Conservation (phyloP, 495 filamentous ascomycete genomes). For the Penicillium herquei region DNA sequence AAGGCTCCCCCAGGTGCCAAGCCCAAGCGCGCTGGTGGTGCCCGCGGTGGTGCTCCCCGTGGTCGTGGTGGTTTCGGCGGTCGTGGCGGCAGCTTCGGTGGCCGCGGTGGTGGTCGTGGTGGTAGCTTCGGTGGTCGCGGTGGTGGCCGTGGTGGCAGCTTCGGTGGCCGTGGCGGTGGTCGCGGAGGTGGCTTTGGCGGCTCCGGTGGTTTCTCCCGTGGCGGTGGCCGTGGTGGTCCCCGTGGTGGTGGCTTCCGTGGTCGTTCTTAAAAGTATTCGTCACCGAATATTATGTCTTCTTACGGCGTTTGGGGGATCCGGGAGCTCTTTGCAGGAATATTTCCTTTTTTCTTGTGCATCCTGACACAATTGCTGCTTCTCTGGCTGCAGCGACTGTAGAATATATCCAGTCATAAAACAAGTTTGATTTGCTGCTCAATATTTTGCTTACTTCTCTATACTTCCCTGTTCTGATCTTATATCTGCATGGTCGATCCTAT, state of each 20-base stretch:
- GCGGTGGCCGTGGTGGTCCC: slow-evolving; percentile 27
- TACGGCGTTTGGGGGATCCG: slow-evolving; percentile 52
- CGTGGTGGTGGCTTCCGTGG: slow-evolving; percentile 29
- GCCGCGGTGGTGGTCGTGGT: slow-evolving; percentile 28
- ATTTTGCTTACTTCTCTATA: not conserved
- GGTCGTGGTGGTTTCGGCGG: slow-evolving; percentile 44
- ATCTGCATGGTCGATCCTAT: too few relatives aligned
- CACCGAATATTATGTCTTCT: slow-evolving; percentile 41
- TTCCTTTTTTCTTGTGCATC: slow-evolving; percentile 44
- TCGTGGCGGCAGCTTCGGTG: slow-evolving; percentile 26
- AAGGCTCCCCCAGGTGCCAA: slow-evolving; percentile 73
- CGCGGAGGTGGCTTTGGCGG: slow-evolving; percentile 27
- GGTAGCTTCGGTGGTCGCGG: slow-evolving; percentile 16
- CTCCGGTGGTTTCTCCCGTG: slow-evolving; percentile 36
- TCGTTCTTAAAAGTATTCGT: slow-evolving; percentile 36
- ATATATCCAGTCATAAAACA: slow-evolving; percentile 35
- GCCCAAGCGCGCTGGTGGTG: slow-evolving; percentile 58
- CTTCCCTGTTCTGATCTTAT: too few relatives aligned
- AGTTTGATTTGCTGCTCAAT: not conserved
- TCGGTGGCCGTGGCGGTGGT: slow-evolving; percentile 32
- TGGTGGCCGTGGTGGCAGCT: slow-evolving; percentile 42
- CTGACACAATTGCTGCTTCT: slow-evolving; percentile 36
- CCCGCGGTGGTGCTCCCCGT: slow-evolving; percentile 40
- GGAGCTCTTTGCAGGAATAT: slow-evolving; percentile 47
- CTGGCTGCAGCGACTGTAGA: slow-evolving; percentile 36